Evolutionary conservation across 805 yeast genomes (phyloP).

Genomic region (Kuraishia ogatae): DNA sequence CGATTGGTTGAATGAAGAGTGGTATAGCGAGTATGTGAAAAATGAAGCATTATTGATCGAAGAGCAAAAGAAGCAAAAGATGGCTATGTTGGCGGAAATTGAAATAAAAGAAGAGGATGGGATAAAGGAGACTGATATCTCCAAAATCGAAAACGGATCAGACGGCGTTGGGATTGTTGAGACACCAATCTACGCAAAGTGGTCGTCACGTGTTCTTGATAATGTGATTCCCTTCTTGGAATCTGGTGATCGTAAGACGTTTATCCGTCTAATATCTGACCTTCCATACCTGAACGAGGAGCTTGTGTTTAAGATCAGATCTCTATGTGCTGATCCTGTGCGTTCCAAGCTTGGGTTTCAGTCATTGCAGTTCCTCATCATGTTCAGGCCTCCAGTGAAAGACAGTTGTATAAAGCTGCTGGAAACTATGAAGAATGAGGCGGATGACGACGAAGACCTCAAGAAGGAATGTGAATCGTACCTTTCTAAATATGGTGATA

Average conservation of each 20-base stretch:
- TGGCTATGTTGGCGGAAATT: not conserved
- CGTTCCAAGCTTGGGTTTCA: slow-evolving; percentile 75
- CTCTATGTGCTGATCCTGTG: slow-evolving; percentile 79
- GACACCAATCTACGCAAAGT: slow-evolving; percentile 50
- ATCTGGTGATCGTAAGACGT: slow-evolving; percentile 66
- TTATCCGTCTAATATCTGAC: slow-evolving; percentile 79
- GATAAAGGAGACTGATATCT: slow-evolving; percentile 11
- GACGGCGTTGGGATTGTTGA: slow-evolving; percentile 8
- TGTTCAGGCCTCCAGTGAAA: slow-evolving; percentile 86
- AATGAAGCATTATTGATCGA: slow-evolving; percentile 10
- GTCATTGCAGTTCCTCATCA: slow-evolving; percentile 71
- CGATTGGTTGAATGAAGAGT: slow-evolving; percentile 94
- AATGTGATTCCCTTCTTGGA: slow-evolving; percentile 80
- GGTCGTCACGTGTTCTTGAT: slow-evolving; percentile 69
- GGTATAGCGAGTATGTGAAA: slow-evolving; percentile 50
- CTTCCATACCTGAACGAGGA: slow-evolving; percentile 64
- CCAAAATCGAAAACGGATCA: not conserved
- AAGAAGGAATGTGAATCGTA: slow-evolving; percentile 36
- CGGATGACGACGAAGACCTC: slow-evolving; percentile 20
- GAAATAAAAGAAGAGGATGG: slow-evolving; percentile 4
- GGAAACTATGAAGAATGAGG: slow-evolving; percentile 32
- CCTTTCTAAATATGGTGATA: slow-evolving; percentile 33
- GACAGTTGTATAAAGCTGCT: slow-evolving; percentile 40
- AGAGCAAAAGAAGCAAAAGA: slow-evolving; percentile 3
- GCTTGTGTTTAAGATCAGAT: slow-evolving; percentile 56